Evolutionary conservation across 345 rosid species (phyloP), one percentile per base, ranked within the genome.

Genomic region (Draba incana): DNA sequence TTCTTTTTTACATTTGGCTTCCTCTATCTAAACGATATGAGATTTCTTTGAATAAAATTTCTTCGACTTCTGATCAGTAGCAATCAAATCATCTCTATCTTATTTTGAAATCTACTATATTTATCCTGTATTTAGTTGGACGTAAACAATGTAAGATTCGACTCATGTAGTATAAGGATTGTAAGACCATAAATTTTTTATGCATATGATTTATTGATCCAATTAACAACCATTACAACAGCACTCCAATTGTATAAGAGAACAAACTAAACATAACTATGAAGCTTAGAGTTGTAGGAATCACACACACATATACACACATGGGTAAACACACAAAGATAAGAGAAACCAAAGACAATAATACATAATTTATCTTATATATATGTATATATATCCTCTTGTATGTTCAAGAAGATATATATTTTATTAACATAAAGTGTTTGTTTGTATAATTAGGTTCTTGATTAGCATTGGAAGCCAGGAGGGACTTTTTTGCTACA

Each of bases 381-480:
- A 6, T 31, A 30, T 30, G 4, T 30, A 16, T 53, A 33, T 49
- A n/a, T 44, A 42, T 42, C n/a, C n/a, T n/a, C n/a, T n/a, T n/a
- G n/a, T 65, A 2, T 42, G 49, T 39, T 37, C 25, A 48, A 64
- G 64, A 62, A 23, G 57, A 62, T 45, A 48, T 49, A 5, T 39
- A 20, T 20, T 20, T 6, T 70, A 49, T 71, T 49, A 60, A 39
- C 23, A 31, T 24, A 37, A 62, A 52, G 65, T 47, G 54, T 30
- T 25, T 45, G 24, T 31, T 20, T 42, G 42, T 66, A 49, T 73
- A 52, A 51, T 54, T 56, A 58, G 46, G 55, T 28, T 56, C 45
- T 74, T 57, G 38, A 72, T 60, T 75, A 42, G 75, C 87, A 83
- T 50, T 79, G 77, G 71, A 81, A 83, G 6, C 77, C 86, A 10